phyloP scores from a whole-genome alignment of 768 basidiomycete species.

The Tubosaeta brunneosetosa region DNA sequence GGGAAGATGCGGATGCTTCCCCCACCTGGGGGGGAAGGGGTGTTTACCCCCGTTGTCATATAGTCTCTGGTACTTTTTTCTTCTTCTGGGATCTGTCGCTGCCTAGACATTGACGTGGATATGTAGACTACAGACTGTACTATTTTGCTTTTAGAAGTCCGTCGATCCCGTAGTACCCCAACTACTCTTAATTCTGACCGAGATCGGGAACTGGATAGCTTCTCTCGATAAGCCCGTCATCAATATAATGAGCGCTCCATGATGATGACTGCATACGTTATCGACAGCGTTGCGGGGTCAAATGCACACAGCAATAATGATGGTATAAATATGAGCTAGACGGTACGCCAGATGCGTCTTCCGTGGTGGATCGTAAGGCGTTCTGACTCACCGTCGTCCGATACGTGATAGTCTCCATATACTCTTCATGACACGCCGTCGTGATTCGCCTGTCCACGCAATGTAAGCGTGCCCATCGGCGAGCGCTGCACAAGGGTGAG shows the following conservation, averaged over 20 bases:
- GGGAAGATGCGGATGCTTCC: conserved; percentile 17
- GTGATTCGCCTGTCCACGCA: neutral
- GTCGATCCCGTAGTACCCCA: conserved; percentile 3
- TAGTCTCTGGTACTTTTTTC: conserved; percentile 16
- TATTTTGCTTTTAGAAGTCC: conserved; percentile 22
- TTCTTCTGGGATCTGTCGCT: conserved; percentile 10
- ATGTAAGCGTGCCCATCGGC: conserved; percentile 4
- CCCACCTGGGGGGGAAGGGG: conserved; percentile 11
- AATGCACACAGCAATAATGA: neutral
- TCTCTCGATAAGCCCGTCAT: too few relatives aligned
- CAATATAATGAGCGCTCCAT: too few relatives aligned
- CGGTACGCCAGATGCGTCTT: neutral
- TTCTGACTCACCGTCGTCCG: neutral
- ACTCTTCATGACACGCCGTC: conserved; percentile 1
- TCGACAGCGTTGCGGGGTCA: neutral
- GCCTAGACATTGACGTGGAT: conserved; percentile 11
- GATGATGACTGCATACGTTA: too few relatives aligned
- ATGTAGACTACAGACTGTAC: conserved; percentile 25
- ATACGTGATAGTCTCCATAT: neutral
- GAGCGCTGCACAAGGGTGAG: neutral
- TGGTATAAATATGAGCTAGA: neutral
- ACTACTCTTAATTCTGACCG: neutral
- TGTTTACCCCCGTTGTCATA: conserved; percentile 27
- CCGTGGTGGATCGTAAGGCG: conserved; percentile 10
- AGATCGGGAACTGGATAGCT: too few relatives aligned